Evolutionary conservation across 2,329 filamentous ascomycete species (phyloP), one percentile per base, ranked within the genome.

Genomic region (Paraphaeosphaeria sporulosa): DNA sequence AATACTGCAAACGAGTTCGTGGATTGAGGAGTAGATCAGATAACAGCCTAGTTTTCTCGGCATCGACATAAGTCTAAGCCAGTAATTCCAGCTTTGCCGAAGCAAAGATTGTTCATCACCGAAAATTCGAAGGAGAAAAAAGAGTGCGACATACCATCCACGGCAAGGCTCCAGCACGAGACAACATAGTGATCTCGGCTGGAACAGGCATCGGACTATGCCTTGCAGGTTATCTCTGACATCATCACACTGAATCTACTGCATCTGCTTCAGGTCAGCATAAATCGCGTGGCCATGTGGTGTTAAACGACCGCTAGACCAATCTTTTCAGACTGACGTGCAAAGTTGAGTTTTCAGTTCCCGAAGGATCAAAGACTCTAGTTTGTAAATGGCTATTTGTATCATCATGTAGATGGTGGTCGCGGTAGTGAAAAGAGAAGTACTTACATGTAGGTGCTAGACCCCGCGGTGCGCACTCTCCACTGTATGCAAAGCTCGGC

Each of bases 31-130:
- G 27, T 58, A 71, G 60, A 71, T 79, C 77, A 79, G 76, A 76
- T 12, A 77, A 78, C 75, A 79, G 77, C 77, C 78, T 71, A 73
- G 68, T 65, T 76, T 61, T 65, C 77, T 77, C 77, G 73, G 71
- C 76, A 77, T 68, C 59, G 72, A 74, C 68, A 44, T 67, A 75
- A 74, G 71, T 72, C 75, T 79, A 74, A 71, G 78, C 76, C 78
- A 77, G 78, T 79, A 79, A 79, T 79, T 79, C 78, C 78, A 76
- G 78, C 75, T 76, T 75, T 77, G 74, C 75, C 73, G 72, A 71
- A 76, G 76, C 76, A 77, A 75, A 73, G 42, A 72, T 66, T 72
- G 74, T 67, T 78, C 76, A 78, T 78, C 76, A 75, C 73, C 65
- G 49, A 65, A 72, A 47, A 15, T 25, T 38, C n/a, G 23, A 32